Evolutionary conservation across 805 yeast species (phyloP).

Genomic region (Yamadazyma phyllophila): DNA sequence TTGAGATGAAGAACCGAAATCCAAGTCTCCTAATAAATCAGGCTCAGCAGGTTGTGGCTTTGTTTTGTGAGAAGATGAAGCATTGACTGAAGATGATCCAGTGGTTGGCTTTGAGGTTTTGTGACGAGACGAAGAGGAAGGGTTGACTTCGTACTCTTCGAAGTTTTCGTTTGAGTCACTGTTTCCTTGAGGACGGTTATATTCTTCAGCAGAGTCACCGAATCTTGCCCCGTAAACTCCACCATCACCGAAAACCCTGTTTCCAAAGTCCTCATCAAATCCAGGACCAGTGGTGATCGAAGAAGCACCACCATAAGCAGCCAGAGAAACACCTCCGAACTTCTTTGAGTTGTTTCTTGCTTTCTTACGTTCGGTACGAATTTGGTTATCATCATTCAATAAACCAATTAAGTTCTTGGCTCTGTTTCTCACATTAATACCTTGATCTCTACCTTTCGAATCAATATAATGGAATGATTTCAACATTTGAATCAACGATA

Average conservation of each 20-base stretch:
- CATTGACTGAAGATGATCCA: slow-evolving; percentile 33
- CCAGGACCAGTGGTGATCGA: slow-evolving; percentile 34
- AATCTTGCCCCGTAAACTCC: slow-evolving; percentile 67
- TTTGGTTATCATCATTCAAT: slow-evolving; percentile 70
- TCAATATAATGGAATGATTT: slow-evolving; percentile 93
- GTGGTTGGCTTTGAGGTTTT: slow-evolving; percentile 36
- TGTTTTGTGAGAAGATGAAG: slow-evolving; percentile 21
- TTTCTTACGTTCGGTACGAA: slow-evolving; percentile 84
- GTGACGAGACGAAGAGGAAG: slow-evolving; percentile 16
- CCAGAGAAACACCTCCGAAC: slow-evolving; percentile 70
- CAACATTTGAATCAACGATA: slow-evolving; percentile 79
- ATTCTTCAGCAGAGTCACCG: slow-evolving; percentile 53
- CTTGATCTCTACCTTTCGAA: slow-evolving; percentile 92
- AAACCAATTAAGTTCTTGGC: slow-evolving; percentile 72
- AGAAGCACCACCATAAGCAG: slow-evolving; percentile 51
- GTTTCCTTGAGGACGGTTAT: slow-evolving; percentile 13
- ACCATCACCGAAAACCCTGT: slow-evolving; percentile 66
- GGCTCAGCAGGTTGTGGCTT: slow-evolving; percentile 35
- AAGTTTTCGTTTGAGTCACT: slow-evolving; percentile 38
- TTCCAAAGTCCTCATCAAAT: slow-evolving; percentile 50
- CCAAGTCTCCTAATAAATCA: slow-evolving; percentile 51
- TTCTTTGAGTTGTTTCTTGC: slow-evolving; percentile 84
- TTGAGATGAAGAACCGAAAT: slow-evolving; percentile 34
- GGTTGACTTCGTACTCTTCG: slow-evolving; percentile 60
- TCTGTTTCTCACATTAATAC: slow-evolving; percentile 89